Conservation (phyloP, 306 rosid species). For the Prunus campanulata region DNA sequence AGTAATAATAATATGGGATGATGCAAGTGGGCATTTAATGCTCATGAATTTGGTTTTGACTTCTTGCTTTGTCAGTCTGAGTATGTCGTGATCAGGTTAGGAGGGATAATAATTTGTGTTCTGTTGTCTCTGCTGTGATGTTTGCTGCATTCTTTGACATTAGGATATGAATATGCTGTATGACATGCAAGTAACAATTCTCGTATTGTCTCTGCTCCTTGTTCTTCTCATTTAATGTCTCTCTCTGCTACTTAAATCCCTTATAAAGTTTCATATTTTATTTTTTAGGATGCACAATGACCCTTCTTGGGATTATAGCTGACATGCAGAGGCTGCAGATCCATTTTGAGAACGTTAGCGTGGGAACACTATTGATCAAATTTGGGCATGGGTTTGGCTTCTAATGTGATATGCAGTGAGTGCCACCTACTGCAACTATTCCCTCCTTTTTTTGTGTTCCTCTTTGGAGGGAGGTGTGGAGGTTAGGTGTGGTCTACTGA, state of each 20-base stretch:
- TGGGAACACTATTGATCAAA: background rate
- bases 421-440: background rate
- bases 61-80: background rate
- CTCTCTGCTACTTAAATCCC: background rate
- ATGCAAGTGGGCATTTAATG: background rate
- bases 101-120: background rate
- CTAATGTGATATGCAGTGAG: slow-evolving; percentile 1
- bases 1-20: background rate
- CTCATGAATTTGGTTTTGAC: background rate
- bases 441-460: background rate
- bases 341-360: background rate
- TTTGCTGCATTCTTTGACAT: background rate
- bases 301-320: background rate
- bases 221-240: background rate
- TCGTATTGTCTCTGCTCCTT: background rate
- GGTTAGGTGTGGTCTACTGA: background rate
- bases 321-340: background rate
- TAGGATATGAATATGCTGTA: background rate
- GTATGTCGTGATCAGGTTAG: background rate
- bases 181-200: background rate
- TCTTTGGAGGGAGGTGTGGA: too few relatives aligned
- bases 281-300: background rate
- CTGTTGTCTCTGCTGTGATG: background rate
- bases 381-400: background rate
- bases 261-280: background rate